A percentile compares a stretch with the other conserved stretches of the same genome.
Conservation (phyloP, 768 basidiomycete genomes). For the Tricholoma sp. region DNA sequence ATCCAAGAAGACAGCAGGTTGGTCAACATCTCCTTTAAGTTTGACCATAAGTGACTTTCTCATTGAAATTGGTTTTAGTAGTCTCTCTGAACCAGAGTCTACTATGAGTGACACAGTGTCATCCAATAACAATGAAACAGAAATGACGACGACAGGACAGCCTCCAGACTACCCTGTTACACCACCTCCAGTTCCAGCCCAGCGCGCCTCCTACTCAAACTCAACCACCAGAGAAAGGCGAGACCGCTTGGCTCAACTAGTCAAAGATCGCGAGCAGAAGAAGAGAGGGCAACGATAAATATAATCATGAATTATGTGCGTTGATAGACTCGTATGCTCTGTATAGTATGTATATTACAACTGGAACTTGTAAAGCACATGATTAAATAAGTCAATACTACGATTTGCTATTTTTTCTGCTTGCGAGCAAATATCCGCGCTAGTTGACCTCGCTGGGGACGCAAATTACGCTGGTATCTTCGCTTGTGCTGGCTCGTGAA, state of each 20-base stretch:
- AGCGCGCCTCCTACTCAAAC: slow-evolving; percentile 17
- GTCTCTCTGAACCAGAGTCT: not conserved
- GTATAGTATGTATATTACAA: slow-evolving; percentile 9
- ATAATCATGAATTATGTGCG: too few relatives aligned
- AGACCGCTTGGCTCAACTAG: slow-evolving; percentile 24
- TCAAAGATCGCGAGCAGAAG: slow-evolving; percentile 18
- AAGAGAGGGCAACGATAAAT: not conserved
- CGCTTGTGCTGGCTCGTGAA: slow-evolving; percentile 7
- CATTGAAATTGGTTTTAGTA: not conserved
- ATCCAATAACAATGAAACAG: not conserved
- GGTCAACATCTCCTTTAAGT: not conserved
- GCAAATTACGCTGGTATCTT: slow-evolving; percentile 7
- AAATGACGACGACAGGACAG: slow-evolving; percentile 8
- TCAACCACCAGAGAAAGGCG: slow-evolving; percentile 30
- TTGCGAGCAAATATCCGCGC: not conserved
- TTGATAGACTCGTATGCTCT: not conserved
- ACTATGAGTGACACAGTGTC: not conserved
- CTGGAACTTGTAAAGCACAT: not conserved
- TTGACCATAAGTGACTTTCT: not conserved
- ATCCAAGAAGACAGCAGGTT: not conserved
- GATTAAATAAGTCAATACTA: not conserved
- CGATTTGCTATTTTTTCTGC: not conserved
- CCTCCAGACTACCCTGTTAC: slow-evolving; percentile 10
- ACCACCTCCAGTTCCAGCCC: slow-evolving; percentile 4
- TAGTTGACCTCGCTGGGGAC: not conserved